Evolutionary conservation across 148 eudicot genomes (phyloP).

Genomic region (Vaccinium darrowii): DNA sequence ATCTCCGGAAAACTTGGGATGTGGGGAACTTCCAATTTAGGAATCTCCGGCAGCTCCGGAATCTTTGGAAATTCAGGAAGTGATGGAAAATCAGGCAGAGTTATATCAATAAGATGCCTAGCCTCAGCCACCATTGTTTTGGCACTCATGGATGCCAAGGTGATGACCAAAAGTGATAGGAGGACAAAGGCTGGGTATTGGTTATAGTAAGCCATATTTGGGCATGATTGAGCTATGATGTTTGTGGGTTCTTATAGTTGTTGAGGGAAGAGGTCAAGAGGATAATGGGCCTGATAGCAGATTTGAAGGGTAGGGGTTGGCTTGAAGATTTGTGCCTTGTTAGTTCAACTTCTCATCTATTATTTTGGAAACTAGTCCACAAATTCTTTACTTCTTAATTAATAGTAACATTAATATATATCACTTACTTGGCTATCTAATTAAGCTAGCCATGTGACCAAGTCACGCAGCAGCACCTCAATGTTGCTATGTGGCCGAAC

Average conservation of each 20-base stretch:
- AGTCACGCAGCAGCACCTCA: too few species aligned
- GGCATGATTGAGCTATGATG: not conserved
- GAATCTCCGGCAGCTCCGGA: conserved; percentile 1
- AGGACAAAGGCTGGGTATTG: conserved; percentile 1
- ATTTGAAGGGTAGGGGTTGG: not conserved
- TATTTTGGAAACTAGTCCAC: not conserved
- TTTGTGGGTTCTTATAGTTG: not conserved
- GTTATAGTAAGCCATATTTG: conserved; percentile 12
- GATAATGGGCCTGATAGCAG: not conserved
- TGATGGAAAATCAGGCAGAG: conserved; percentile 22
- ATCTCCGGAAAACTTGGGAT: not conserved
- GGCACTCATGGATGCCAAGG: conserved; percentile 3
- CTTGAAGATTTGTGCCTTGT: not conserved
- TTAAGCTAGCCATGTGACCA: not conserved
- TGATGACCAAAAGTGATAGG: conserved; percentile 8
- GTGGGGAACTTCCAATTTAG: not conserved
- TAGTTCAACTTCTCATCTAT: conserved; percentile 9
- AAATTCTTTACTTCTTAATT: not conserved
- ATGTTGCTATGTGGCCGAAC: too few species aligned
- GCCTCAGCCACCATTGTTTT: conserved; percentile 18
- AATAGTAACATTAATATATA: too few species aligned
- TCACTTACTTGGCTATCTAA: not conserved
- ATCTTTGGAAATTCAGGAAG: not conserved
- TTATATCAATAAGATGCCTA: conserved; percentile 18
- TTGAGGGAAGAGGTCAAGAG: not conserved